Base-by-base conservation (phyloP, 2,329 filamentous ascomycete species). In the Sporothrix phasma region DNA sequence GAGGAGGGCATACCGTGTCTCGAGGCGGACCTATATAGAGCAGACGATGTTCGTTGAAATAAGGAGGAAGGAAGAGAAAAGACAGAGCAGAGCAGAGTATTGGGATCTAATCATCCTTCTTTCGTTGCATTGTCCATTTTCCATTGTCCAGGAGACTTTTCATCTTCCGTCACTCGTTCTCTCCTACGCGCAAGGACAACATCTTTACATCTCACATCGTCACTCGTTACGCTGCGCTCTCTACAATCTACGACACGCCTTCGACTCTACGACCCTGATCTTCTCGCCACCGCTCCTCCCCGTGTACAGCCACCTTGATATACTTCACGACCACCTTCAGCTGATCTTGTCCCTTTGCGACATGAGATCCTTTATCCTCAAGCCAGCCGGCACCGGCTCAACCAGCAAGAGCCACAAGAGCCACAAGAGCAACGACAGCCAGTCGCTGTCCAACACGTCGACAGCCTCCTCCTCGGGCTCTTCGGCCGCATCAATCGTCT, bases 371-470 rank as follows among this genome's bases (percentile, higher is more conserved):
- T 54, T 54, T 19, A 34, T 2, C 11, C 61, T 63, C 17, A 56
- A 29, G 47, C 61, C 61, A 39, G 37, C 49, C n/a, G 29, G 39
- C 53, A 63, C 61, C 51, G 61, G 61, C 51, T 58, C 61, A 15
- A 63, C 61, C 39, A 46, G n/a, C 47, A 56, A 63, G 43, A 63
- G 61, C 46, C 59, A 47, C 45, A 22, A 29, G 6, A 59, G 54
- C 31, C 15, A 58, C 31, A 26, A 39, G 24, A 59, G 56, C 34
- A 15, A 59, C 34, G 13, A 24, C 22, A 59, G 56, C 59, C 43
- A 31, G 41, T 49, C 43, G 2, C 43, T n/a, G 43, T 61, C 59
- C 29, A 26, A 49, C 17, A 41, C 49, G 37, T 64, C 63, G 29
- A 6, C 34, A 15, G n/a, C 37, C 3, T 26, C 8, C 22, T 26